Conservation (phyloP, 345 rosid genomes). For the Gossypium arboreum region DNA sequence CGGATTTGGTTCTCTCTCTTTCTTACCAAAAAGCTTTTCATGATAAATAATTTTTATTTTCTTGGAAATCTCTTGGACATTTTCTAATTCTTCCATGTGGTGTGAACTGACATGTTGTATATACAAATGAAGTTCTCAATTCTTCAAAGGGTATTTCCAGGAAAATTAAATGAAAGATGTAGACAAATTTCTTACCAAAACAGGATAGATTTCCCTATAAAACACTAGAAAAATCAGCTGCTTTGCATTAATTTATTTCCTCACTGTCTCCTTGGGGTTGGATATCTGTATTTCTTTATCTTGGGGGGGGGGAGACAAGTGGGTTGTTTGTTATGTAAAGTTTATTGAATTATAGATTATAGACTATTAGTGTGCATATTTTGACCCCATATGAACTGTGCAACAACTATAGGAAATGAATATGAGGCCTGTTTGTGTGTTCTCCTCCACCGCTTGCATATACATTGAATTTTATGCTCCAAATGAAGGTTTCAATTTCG, state of each 20-base stretch:
- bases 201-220: background rate
- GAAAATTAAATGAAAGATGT: background rate
- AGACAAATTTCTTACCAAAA: background rate
- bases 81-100: background rate
- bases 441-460: background rate
- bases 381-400: slow-evolving; percentile 26
- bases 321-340: background rate
- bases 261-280: background rate
- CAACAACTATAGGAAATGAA: slow-evolving; percentile 14
- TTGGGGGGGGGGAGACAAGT: background rate
- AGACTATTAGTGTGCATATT: slow-evolving; percentile 10
- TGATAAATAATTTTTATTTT: background rate
- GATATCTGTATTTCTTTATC: background rate
- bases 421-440: slow-evolving; percentile 17
- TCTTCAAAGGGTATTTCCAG: background rate
- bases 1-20: background rate
- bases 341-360: background rate
- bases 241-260: background rate
- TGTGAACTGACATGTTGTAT: background rate
- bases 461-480: background rate
- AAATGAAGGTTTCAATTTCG: slow-evolving; percentile 11
- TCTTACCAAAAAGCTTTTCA: background rate
- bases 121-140: background rate
- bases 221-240: background rate
- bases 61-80: background rate